Conservation (phyloP, 495 filamentous ascomycete species). For the Daldinia childiae region DNA sequence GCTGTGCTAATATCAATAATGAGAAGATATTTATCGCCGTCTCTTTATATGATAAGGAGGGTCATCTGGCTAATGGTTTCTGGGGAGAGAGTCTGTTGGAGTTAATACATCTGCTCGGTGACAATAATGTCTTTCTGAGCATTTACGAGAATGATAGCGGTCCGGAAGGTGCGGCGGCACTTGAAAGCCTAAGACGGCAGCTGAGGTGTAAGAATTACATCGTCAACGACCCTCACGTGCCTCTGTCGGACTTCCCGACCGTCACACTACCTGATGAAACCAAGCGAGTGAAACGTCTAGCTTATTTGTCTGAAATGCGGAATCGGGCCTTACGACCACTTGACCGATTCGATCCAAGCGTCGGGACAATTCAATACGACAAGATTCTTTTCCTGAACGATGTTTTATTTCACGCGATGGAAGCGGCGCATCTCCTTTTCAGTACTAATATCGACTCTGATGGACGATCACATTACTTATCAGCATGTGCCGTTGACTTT, state of each 20-base stretch:
- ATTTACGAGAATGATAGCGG: conserved; percentile 80
- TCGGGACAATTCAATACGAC: conserved; percentile 63
- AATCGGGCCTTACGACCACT: conserved; percentile 78
- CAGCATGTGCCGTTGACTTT: conserved; percentile 84
- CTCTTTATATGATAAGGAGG: conserved; percentile 72
- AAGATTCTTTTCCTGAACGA: conserved; percentile 82
- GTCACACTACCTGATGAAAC: conserved; percentile 70
- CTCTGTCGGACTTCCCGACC: conserved; percentile 60
- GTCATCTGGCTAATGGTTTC: conserved; percentile 64
- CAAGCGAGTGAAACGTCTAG: conserved; percentile 72
- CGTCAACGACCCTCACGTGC: conserved; percentile 62
- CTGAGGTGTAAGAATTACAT: conserved; percentile 63
- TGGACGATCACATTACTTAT: conserved; percentile 72
- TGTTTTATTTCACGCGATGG: conserved; percentile 73
- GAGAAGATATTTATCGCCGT: conserved; percentile 81
- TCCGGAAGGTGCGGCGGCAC: conserved; percentile 48
- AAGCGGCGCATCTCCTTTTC: conserved; percentile 77
- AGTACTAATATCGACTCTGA: conserved; percentile 70
- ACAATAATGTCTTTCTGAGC: conserved; percentile 65
- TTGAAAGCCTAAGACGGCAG: conserved; percentile 51
- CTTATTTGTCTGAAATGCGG: conserved; percentile 79
- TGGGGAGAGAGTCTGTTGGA: conserved; percentile 73
- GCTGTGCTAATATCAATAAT: conserved; percentile 68
- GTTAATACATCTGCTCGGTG: conserved; percentile 68
- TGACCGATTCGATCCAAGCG: conserved; percentile 48